Percentiles rank a stretch among this genome's conserved stretches.
Evolutionary conservation across 495 filamentous ascomycete species (phyloP).

Genomic region (Neurospora sp.): DNA sequence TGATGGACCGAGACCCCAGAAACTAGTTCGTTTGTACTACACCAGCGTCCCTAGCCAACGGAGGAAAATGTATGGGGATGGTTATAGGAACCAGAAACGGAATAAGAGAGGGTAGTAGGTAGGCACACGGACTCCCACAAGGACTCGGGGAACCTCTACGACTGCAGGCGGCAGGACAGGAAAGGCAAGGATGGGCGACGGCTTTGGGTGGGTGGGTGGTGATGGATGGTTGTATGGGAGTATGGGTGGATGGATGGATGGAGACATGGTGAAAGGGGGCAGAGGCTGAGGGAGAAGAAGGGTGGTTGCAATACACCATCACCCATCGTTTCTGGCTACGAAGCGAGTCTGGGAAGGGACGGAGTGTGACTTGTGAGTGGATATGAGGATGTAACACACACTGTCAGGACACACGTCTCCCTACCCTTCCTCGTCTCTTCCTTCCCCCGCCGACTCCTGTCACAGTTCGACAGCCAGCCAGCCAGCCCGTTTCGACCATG

Average conservation of each 20-base stretch:
- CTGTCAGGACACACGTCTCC: neutral
- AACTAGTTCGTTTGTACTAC: neutral
- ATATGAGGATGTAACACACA: neutral
- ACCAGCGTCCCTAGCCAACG: neutral
- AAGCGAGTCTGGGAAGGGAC: neutral
- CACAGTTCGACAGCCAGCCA: neutral
- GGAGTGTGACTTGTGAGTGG: neutral
- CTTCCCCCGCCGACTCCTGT: neutral
- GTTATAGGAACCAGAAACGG: neutral
- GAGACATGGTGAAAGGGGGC: neutral
- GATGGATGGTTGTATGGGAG: constrained; percentile 7
- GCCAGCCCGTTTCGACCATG: neutral
- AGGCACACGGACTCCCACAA: neutral
- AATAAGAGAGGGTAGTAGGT: neutral
- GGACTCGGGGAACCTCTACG: neutral
- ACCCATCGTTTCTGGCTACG: neutral
- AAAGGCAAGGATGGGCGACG: neutral
- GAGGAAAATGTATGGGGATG: neutral
- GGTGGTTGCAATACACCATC: neutral
- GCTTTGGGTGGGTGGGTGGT: neutral
- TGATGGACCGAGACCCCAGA: neutral
- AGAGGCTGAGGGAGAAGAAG: neutral
- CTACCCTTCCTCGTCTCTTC: neutral
- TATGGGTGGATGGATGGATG: neutral
- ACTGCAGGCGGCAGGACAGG: neutral